Conservation (phyloP, 2,329 filamentous ascomycete genomes). For the Cladosporium sp. region DNA sequence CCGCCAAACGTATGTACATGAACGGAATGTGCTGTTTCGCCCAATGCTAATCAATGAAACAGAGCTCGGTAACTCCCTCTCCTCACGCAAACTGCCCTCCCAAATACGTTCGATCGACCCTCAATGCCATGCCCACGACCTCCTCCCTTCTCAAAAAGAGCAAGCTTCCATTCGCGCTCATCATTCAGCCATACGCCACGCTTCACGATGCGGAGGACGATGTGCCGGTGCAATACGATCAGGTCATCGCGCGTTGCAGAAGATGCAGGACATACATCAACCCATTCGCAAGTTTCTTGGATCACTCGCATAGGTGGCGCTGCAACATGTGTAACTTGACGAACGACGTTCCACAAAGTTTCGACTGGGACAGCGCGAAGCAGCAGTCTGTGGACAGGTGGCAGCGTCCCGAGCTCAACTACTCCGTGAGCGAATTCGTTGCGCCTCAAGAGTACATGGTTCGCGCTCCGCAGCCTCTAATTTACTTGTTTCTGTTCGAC, state of each 20-base stretch:
- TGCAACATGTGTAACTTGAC: conserved; percentile 99
- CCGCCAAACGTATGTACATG: conserved; percentile 70
- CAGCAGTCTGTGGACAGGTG: conserved; percentile 91
- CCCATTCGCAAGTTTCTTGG: conserved; percentile 91
- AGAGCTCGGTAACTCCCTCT: conserved; percentile 85
- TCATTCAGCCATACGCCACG: conserved; percentile 92
- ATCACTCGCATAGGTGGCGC: conserved; percentile 95
- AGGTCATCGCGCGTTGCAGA: conserved; percentile 94
- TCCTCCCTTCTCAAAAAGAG: conserved; percentile 94
- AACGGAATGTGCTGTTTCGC: conserved; percentile 38
- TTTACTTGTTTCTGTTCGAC: conserved; percentile 93
- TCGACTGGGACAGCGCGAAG: conserved; percentile 92
- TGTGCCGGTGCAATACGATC: conserved; percentile 89
- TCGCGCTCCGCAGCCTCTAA: conserved; percentile 87
- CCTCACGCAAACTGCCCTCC: conserved; percentile 86
- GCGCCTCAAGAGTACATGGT: conserved; percentile 99
- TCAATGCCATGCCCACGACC: conserved; percentile 91
- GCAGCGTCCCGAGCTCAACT: conserved; percentile 88
- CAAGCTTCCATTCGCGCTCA: conserved; percentile 87
- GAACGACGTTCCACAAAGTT: conserved; percentile 96
- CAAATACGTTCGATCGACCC: conserved; percentile 90
- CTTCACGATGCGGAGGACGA: conserved; percentile 90
- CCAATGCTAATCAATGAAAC: not conserved
- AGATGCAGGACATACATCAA: conserved; percentile 98
- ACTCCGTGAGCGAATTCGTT: conserved; percentile 95